Base-by-base conservation (phyloP, 2,329 filamentous ascomycete genomes). In the Pestalotiopsis sp. region DNA sequence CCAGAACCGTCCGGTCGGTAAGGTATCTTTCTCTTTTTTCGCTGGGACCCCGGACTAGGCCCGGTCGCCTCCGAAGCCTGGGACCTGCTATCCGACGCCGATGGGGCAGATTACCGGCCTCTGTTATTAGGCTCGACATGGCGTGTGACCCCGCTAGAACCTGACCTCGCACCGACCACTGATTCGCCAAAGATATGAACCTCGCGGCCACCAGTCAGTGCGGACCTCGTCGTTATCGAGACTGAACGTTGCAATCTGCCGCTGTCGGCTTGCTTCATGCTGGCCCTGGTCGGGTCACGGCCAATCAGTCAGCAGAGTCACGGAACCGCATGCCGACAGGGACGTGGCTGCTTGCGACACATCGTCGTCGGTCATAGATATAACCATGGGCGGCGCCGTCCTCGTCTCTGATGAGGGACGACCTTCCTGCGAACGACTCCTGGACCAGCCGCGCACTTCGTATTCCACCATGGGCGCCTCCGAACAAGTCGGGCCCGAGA, bases 121-220 rank as follows among this genome's bases (percentile, higher is more conserved):
- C 17, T 65, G 38, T 36, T 36, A 65, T 36, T 36, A 65, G 62
- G 62, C 62, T 17, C 17, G n/a, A 36, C n/a, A n/a, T 20, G 14
- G 20, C 36, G n/a, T 27, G 36, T 20, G 39, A 65, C 27, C 39
- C 27, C 23, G 36, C 23, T 39, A 39, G n/a, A 65, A 23, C 20
- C 27, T 65, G 57, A 23, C 62, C 62, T n/a, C 17, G 7, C 13
- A n/a, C 20, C 62, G 38, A 65, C 12, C 38, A 25, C 39, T 65
- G 62, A 65, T 65, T 65, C 39, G 62, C 62, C 36, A 39, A 45
- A 65, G 62, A 65, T 65, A 65, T 52, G 62, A 65, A 25, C 11
- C 17, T 14, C 39, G 36, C 57, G 38, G 12, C 25, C 31, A 65
- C 25, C 25, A 65, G 62, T 65, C 62, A 62, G 27, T 36, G 17